Evolutionary conservation across 176 grass and related monocot genomes (phyloP).

Genomic region (Ampelocalamus luodianensis): DNA sequence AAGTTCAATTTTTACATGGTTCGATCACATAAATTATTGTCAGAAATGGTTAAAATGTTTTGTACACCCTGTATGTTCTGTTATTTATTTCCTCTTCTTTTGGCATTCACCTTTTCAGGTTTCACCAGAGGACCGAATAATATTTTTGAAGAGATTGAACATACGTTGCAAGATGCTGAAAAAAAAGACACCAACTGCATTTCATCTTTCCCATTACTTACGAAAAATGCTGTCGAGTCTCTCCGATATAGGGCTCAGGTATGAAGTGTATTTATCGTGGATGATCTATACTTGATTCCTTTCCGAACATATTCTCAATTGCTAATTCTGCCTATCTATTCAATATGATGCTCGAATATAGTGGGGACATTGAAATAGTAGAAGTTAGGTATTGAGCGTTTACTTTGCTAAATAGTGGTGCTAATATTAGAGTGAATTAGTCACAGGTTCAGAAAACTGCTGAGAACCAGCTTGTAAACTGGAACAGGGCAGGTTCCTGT

Average conservation of each 20-base stretch:
- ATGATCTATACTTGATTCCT: constrained; percentile 34
- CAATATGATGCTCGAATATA: not conserved
- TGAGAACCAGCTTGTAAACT: not conserved
- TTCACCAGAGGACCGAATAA: constrained; percentile 56
- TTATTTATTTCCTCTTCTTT: constrained; percentile 26
- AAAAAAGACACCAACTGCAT: constrained; percentile 64
- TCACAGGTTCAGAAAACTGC: not conserved
- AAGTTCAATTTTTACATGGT: constrained; percentile 48
- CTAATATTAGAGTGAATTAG: constrained; percentile 27
- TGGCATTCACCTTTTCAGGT: constrained; percentile 56
- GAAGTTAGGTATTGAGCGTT: constrained; percentile 16
- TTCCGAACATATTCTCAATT: constrained; percentile 23
- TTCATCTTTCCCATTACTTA: constrained; percentile 80
- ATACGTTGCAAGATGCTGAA: constrained; percentile 59
- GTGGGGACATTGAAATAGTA: not conserved
- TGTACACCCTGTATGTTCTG: constrained; percentile 29
- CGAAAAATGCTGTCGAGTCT: constrained; percentile 74
- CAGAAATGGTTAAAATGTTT: constrained; percentile 12
- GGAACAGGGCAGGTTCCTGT: not conserved
- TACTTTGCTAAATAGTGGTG: constrained; percentile 20
- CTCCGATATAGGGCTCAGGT: constrained; percentile 93
- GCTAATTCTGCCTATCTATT: constrained; percentile 36
- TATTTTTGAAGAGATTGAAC: constrained; percentile 67
- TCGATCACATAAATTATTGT: constrained; percentile 18
- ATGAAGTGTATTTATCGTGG: constrained; percentile 4